phyloP scores from a whole-genome alignment of 371 early-diverging fungal species.

The Basidiobolus heterosporus region DNA sequence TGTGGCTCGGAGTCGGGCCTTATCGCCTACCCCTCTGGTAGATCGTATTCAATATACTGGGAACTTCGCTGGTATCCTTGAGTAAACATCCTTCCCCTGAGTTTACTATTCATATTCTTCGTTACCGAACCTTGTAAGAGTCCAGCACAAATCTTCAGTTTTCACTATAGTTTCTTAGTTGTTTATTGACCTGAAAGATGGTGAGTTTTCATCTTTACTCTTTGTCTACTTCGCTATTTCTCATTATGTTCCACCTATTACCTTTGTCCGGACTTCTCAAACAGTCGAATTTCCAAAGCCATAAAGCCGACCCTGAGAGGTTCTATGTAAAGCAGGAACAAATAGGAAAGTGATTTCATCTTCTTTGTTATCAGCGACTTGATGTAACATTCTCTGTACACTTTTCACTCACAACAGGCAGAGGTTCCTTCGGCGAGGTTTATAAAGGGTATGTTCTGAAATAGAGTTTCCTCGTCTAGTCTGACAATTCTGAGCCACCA shows the following conservation, averaged over 20 bases:
- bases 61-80: no score
- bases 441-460: constrained; percentile 55
- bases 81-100: no score
- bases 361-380: not conserved
- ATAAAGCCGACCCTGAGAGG: constrained; percentile 31
- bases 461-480: not conserved
- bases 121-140: no score
- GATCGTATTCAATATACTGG: no score
- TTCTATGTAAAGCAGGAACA: constrained; percentile 46
- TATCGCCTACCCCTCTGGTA: no score
- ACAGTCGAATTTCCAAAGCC: not conserved
- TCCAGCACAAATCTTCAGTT: no score
- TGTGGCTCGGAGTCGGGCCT: no score
- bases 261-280: not conserved
- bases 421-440: constrained; percentile 84
- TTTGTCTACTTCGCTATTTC: no score
- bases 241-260: constrained; percentile 5
- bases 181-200: no score
- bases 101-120: no score
- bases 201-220: no score
- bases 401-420: constrained; percentile 29
- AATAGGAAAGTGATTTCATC: constrained; percentile 24
- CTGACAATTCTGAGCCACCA: not conserved
- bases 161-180: no score
- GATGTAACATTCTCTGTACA: not conserved